Conservation (phyloP, 2,329 filamentous ascomycete genomes). For the Akanthomyces muscarius region DNA sequence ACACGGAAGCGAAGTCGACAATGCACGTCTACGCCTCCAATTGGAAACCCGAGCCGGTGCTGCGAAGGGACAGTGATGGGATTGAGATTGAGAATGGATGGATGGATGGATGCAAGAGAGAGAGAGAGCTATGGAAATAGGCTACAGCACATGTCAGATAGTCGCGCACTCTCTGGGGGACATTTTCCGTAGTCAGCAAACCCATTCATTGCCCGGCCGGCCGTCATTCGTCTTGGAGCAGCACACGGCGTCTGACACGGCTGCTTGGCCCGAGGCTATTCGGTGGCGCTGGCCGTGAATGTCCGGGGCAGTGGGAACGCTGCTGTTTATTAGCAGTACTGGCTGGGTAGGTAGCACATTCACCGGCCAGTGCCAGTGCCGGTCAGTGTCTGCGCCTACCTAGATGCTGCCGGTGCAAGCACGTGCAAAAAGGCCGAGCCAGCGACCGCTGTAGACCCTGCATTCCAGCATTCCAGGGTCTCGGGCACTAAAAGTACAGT, state of each 20-base stretch:
- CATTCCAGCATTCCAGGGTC: background rate
- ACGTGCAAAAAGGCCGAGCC: background rate
- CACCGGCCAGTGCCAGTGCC: no score
- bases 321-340: background rate
- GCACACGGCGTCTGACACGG: background rate
- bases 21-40: background rate
- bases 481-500: background rate
- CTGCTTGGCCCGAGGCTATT: constrained; percentile 14
- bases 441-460: background rate
- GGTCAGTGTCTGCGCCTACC: no score
- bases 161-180: background rate
- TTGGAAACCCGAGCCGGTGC: background rate
- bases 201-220: no score
- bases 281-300: constrained; percentile 12
- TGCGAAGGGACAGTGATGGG: background rate
- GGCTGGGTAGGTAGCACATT: no score
- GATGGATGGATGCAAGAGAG: background rate
- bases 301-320: constrained; percentile 4
- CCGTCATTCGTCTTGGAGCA: background rate
- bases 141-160: constrained; percentile 12
- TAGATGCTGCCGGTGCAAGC: background rate
- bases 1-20: constrained; percentile 1
- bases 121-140: background rate
- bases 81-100: background rate
- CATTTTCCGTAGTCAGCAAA: background rate